A percentile compares a stretch with the other conserved stretches of the same genome.
Evolutionary conservation across 371 early-diverging fungal genomes (phyloP).

Genomic region (Mortierella sp.): DNA sequence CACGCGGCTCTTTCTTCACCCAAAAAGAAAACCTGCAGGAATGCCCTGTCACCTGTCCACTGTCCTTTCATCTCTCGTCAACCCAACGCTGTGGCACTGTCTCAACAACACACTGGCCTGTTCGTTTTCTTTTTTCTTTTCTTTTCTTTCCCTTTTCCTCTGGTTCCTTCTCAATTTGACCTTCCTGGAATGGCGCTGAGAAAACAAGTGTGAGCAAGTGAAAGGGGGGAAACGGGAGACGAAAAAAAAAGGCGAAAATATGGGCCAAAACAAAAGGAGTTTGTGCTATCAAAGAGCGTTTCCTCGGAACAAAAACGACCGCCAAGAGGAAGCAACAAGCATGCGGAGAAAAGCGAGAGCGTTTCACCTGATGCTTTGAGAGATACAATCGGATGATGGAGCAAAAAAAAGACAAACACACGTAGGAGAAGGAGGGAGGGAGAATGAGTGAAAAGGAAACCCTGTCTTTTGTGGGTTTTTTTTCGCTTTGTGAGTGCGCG

Average conservation of each 20-base stretch:
- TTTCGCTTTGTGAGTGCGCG: neutral
- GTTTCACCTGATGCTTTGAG: neutral
- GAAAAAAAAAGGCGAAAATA: neutral
- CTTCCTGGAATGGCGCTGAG: neutral
- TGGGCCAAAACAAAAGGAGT: neutral
- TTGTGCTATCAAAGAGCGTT: slow-evolving; percentile 1
- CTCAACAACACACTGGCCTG: neutral
- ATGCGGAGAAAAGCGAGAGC: neutral
- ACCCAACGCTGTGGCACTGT: neutral
- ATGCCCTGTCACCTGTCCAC: slow-evolving; percentile 5
- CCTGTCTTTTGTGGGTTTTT: neutral
- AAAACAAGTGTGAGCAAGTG: neutral
- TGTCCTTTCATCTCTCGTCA: neutral
- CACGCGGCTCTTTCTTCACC: neutral
- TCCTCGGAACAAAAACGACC: slow-evolving; percentile 4
- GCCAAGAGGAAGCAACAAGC: slow-evolving; percentile 2
- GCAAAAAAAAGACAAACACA: neutral
- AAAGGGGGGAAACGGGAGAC: neutral
- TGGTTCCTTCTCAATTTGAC: neutral
- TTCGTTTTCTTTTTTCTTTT: neutral
- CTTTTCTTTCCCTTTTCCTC: neutral
- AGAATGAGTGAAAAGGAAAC: neutral
- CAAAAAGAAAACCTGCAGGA: neutral
- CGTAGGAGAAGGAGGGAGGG: neutral
- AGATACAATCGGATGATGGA: neutral